These are phyloP conservation scores for Globisporangium ultimum DNA, from an alignment of 352 stramenopile genomes.

Conservation along the genomic window DNA sequence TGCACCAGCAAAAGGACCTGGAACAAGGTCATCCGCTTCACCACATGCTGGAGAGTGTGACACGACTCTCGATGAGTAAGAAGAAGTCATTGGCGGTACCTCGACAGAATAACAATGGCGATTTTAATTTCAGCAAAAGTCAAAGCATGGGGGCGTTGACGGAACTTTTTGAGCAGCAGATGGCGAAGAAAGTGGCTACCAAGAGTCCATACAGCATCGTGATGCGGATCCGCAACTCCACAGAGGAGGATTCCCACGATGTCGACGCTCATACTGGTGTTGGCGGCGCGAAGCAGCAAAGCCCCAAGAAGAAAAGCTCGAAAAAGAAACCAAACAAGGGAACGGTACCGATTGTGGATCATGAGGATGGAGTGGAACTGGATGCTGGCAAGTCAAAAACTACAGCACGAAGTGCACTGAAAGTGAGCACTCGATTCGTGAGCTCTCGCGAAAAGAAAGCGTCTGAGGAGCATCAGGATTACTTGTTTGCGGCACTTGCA, in stretches of 20 bases:
- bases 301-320: conserved; percentile 8
- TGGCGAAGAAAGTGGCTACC: conserved; percentile 16
- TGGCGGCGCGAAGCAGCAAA: background rate
- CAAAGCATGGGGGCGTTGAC: conserved; percentile 39
- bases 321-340: conserved; percentile 19
- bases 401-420: background rate
- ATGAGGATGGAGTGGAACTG: conserved; percentile 2
- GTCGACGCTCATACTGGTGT: background rate
- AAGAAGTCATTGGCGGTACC: conserved; percentile 14
- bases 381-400: conserved; percentile 5
- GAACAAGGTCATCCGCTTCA: conserved; percentile 51
- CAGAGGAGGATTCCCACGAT: background rate
- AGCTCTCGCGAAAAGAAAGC: conserved; percentile 50
- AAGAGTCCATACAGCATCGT: conserved; percentile 65
- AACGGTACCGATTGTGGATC: background rate
- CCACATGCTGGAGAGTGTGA: conserved; percentile 68
- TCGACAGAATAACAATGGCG: conserved; percentile 6
- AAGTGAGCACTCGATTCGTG: conserved; percentile 28
- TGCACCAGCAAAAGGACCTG: conserved; percentile 56
- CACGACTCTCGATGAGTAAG: conserved; percentile 33
- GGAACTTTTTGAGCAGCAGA: conserved; percentile 37
- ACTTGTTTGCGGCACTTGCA: conserved; percentile 54
- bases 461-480: conserved; percentile 53
- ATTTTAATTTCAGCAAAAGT: conserved; percentile 26
- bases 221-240: conserved; percentile 26